Evolutionary conservation across 2,329 filamentous ascomycete genomes (phyloP).

Genomic region (Rhinocladiella similis): DNA sequence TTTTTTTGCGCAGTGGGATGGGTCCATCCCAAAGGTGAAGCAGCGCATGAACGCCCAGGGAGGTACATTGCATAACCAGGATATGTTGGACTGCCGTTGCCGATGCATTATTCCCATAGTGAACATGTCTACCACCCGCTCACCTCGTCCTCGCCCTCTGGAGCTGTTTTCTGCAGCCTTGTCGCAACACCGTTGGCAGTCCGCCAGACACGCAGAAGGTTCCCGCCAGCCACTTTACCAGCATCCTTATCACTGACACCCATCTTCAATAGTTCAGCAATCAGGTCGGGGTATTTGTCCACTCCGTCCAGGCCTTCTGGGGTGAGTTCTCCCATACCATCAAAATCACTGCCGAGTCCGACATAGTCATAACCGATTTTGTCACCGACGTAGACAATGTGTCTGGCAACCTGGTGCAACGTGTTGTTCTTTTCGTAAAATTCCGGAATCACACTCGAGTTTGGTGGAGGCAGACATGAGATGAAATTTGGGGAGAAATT

Average conservation of each 20-base stretch:
- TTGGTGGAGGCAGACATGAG: conserved; percentile 64
- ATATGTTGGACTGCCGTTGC: too few species aligned
- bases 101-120: too few species aligned
- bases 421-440: conserved; percentile 69
- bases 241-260: conserved; percentile 75
- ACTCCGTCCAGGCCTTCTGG: conserved; percentile 82
- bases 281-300: conserved; percentile 74
- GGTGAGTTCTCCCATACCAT: conserved; percentile 58
- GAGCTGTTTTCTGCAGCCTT: conserved; percentile 61
- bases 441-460: conserved; percentile 65
- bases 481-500: conserved; percentile 85
- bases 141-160: conserved; percentile 44
- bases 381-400: conserved; percentile 79
- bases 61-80: too few species aligned
- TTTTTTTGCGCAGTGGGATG: too few species aligned
- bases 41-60: too few species aligned
- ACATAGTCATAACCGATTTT: conserved; percentile 85
- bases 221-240: conserved; percentile 74
- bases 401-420: conserved; percentile 72
- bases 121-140: conserved; percentile 8
- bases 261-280: conserved; percentile 70
- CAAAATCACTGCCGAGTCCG: conserved; percentile 86
- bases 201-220: conserved; percentile 80
- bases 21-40: too few species aligned
- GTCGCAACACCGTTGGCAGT: conserved; percentile 72